Percentiles rank a stretch among this genome's conserved stretches.
phyloP scores from a whole-genome alignment of 371 early-diverging fungal species.

The Nematocida sp. region DNA sequence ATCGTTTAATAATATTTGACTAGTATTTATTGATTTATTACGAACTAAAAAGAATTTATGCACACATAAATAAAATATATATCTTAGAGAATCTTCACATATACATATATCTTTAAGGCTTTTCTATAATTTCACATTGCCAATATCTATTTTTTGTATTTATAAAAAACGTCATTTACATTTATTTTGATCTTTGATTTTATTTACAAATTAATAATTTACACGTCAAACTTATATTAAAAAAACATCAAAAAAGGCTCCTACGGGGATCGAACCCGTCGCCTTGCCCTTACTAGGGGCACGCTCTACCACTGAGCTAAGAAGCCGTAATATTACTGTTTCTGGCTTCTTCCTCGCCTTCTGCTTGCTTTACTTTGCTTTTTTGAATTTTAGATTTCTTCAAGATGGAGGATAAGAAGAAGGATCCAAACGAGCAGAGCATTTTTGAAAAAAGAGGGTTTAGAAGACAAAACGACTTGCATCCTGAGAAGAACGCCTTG shows the following conservation, averaged over 20 bases:
- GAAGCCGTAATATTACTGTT: slow-evolving; percentile 36
- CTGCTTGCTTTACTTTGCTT: background rate
- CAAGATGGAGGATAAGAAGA: slow-evolving; percentile 5
- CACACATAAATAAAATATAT: background rate
- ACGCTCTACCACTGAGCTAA: slow-evolving; percentile 61
- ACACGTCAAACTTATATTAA: background rate
- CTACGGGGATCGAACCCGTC: slow-evolving; percentile 60
- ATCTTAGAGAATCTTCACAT: background rate
- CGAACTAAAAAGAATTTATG: background rate
- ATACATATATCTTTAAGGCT: background rate
- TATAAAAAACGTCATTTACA: background rate
- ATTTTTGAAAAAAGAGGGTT: slow-evolving; percentile 40
- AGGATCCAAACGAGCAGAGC: slow-evolving; percentile 8
- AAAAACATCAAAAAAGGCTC: slow-evolving; percentile 49
- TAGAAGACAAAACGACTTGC: slow-evolving; percentile 15
- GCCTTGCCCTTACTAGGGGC: slow-evolving; percentile 58
- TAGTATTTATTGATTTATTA: background rate
- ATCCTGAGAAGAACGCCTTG: background rate
- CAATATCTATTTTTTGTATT: background rate
- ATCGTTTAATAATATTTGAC: background rate
- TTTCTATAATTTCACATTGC: background rate
- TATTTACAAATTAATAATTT: background rate
- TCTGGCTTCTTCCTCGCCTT: background rate
- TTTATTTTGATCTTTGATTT: background rate
- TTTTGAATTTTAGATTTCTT: slow-evolving; percentile 6